These are phyloP conservation scores for Fusarium scirpi DNA, from an alignment of 2,329 filamentous ascomycete species.

Conservation along the genomic window DNA sequence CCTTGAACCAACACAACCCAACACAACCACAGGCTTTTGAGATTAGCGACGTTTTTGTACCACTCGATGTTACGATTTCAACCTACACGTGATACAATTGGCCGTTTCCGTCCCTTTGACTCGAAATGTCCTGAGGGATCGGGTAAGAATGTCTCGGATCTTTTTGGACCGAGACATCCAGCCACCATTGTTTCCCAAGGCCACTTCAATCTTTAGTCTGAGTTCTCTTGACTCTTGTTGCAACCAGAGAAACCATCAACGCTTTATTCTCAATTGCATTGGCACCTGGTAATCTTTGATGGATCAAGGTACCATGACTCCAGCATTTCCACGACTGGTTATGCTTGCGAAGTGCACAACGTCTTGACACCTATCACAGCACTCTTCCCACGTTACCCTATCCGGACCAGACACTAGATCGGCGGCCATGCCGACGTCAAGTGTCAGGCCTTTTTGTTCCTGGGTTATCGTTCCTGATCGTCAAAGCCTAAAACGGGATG, in stretches of 20 bases:
- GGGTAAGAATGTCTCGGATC: constrained; percentile 17
- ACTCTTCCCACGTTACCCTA: constrained; percentile 10
- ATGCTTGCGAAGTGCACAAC: background rate
- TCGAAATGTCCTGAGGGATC: constrained; percentile 3
- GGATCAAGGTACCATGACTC: background rate
- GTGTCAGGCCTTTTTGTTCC: background rate
- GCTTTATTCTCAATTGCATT: background rate
- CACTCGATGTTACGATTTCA: background rate
- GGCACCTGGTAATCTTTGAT: too few species aligned
- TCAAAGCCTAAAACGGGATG: background rate
- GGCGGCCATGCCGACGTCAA: constrained; percentile 16
- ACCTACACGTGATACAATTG: background rate
- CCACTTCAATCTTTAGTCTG: background rate
- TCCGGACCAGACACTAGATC: constrained; percentile 20
- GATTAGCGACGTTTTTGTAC: background rate
- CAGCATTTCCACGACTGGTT: background rate
- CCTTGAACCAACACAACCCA: background rate
- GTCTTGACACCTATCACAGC: background rate
- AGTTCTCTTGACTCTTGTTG: background rate
- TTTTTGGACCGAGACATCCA: background rate
- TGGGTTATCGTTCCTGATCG: constrained; percentile 7
- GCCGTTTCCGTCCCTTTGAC: background rate
- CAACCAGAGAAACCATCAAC: background rate
- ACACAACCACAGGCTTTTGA: background rate
- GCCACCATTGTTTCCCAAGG: background rate